Evolutionary conservation across 23 red algal genomes (phyloP), one percentile per base, ranked within the genome.

Genomic region (Agarophyton chilense): DNA sequence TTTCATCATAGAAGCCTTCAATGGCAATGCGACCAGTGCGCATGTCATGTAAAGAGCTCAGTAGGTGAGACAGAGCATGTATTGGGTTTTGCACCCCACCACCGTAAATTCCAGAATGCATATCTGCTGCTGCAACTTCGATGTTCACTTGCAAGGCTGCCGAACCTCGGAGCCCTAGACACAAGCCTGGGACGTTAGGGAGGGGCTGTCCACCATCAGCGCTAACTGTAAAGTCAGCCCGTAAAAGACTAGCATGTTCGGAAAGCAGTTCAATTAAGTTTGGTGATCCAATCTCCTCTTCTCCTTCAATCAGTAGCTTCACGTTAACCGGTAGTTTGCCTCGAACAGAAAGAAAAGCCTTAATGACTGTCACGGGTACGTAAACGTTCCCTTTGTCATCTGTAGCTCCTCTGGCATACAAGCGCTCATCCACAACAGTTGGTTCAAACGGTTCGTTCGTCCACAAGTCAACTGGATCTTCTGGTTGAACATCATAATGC

Each of bases 401-500:
- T 52, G 86, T 94, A 31, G 86, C 91, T 22, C 95, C 95, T 35
- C 95, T 79, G 33, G 77, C 95, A 58, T 98, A 98, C 10, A 98
- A 42, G 4, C 90, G 89, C 10, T 78, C 91, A 75, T 92, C 74
- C 32, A 56, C 38, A 33, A 91, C 58, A 46, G 47, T 70, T 21
- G 95, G 95, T 42, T 94, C 88, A 70, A 98, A 98, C 28, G 95
- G 90, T 28, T 65, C 47, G 35, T 71, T 85, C 45, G 77, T 87
- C 95, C 95, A 98, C 49, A 88, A 49, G 38, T 94, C 87, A 14
- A 82, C 47, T 2, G 94, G 86, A 63, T 90, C 87, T 34, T 81
- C 95, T 28, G 95, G 95, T 77, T 98, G 95, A 38, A 98, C 95
- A 70, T 98, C 95, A 58, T 89, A 98, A 63, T 98, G 95, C 26